phyloP scores from a whole-genome alignment of 495 filamentous ascomycete species.

The Parachaetomium inaequale region DNA sequence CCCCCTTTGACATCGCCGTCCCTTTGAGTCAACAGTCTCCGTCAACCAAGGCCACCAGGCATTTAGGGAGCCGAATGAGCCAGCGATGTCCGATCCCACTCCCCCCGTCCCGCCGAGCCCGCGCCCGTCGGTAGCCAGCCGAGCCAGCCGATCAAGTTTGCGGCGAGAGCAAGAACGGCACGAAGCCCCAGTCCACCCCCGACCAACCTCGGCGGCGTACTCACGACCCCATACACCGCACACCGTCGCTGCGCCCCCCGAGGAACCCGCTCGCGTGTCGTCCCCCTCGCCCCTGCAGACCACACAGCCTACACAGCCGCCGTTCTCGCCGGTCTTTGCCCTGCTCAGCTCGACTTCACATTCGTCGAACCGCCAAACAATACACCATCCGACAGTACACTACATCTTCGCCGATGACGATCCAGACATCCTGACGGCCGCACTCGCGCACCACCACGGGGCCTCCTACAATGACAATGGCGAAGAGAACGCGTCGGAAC shows the following conservation, averaged over 20 bases:
- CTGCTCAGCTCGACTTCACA: constrained; percentile 52
- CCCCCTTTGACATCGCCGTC: not conserved
- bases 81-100: constrained; percentile 26
- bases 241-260: not conserved
- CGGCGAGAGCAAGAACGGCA: constrained; percentile 30
- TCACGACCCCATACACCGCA: constrained; percentile 21
- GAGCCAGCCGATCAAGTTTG: constrained; percentile 29
- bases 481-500: constrained; percentile 11
- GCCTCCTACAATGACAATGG: constrained; percentile 2
- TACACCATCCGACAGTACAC: constrained; percentile 75
- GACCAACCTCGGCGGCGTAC: constrained; percentile 21
- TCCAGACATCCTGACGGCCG: constrained; percentile 57
- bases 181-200: constrained; percentile 11
- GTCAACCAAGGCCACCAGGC: not conserved
- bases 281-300: constrained; percentile 9
- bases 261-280: constrained; percentile 1
- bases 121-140: constrained; percentile 29
- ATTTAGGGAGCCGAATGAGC: not conserved
- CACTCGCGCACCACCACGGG: constrained; percentile 40
- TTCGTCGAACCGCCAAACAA: constrained; percentile 34
- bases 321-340: constrained; percentile 64
- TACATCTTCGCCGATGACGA: constrained; percentile 88
- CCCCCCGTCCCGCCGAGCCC: constrained; percentile 29
- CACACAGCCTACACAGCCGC: constrained; percentile 9
- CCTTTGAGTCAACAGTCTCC: not conserved